Conservation (phyloP, 2,329 filamentous ascomycete species). For the Neopestalotiopsis sp. region DNA sequence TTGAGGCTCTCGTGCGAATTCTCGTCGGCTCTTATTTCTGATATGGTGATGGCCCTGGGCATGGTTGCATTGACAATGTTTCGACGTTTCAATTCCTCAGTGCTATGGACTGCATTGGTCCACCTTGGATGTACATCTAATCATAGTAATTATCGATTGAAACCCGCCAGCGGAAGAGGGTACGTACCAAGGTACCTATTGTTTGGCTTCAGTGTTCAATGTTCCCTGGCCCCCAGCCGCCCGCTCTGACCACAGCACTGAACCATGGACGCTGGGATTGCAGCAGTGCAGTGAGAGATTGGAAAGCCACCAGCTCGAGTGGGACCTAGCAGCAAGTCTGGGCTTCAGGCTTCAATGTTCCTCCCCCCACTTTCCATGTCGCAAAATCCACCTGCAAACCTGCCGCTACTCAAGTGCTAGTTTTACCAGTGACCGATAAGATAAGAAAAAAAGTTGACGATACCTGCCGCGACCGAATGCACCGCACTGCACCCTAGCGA, state of each 20-base stretch:
- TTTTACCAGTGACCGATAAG: neutral
- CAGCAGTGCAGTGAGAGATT: neutral
- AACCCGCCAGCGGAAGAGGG: neutral
- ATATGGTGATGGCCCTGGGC: neutral
- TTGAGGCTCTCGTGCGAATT: neutral
- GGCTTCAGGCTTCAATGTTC: neutral
- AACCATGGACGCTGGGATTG: neutral
- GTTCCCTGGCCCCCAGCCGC: neutral
- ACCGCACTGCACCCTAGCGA: neutral
- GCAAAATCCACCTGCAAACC: neutral
- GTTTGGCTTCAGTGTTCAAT: neutral
- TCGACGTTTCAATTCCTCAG: conserved; percentile 1
- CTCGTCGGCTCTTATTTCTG: neutral
- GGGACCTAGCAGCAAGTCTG: neutral
- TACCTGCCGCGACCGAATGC: neutral
- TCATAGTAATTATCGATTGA: too few relatives aligned
- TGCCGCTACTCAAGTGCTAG: neutral
- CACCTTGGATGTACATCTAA: neutral
- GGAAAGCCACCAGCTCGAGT: neutral
- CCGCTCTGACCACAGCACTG: neutral
- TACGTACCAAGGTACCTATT: neutral
- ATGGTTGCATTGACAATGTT: conserved; percentile 2
- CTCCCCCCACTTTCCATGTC: neutral
- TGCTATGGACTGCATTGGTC: neutral
- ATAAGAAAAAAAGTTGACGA: conserved; percentile 4